These are phyloP conservation scores for Pleurotus giganteus DNA, from an alignment of 768 basidiomycete species.

Conservation along the genomic window DNA sequence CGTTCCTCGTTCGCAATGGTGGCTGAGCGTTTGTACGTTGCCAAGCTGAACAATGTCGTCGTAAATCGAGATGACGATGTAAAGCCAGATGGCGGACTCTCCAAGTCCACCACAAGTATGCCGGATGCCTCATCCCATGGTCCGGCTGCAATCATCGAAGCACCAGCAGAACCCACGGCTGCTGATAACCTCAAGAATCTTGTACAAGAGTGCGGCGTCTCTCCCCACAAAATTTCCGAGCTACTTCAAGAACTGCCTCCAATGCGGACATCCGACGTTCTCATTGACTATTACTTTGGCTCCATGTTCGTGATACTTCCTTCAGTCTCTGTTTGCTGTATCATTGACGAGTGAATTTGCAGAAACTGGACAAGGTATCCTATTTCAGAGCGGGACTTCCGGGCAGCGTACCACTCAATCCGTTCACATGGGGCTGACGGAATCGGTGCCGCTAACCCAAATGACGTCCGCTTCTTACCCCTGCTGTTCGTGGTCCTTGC, in stretches of 20 bases:
- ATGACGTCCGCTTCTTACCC: conserved; percentile 82
- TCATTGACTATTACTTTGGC: conserved; percentile 81
- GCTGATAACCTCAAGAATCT: conserved; percentile 83
- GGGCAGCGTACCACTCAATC: conserved; percentile 65
- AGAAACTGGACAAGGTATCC: conserved; percentile 96
- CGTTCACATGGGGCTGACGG: conserved; percentile 60
- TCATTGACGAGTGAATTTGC: conserved; percentile 12
- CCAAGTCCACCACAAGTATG: background rate
- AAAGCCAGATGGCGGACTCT: background rate
- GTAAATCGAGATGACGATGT: conserved; percentile 17
- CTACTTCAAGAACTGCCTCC: conserved; percentile 87
- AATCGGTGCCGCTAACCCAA: conserved; percentile 59
- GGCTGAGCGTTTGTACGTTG: conserved; percentile 5
- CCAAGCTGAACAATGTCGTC: conserved; percentile 52
- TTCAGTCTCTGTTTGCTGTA: conserved; percentile 9
- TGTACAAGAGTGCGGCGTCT: conserved; percentile 90
- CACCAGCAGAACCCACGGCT: conserved; percentile 46
- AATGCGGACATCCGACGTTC: conserved; percentile 65
- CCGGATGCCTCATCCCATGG: background rate
- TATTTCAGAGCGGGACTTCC: conserved; percentile 81
- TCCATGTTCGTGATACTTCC: conserved; percentile 51
- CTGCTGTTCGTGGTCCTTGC: conserved; percentile 93
- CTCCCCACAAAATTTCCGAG: conserved; percentile 87
- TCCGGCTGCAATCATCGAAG: conserved; percentile 14
- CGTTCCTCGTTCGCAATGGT: background rate